phyloP scores from a whole-genome alignment of 78 protist species.

The Carpediemonas membranifera region DNA sequence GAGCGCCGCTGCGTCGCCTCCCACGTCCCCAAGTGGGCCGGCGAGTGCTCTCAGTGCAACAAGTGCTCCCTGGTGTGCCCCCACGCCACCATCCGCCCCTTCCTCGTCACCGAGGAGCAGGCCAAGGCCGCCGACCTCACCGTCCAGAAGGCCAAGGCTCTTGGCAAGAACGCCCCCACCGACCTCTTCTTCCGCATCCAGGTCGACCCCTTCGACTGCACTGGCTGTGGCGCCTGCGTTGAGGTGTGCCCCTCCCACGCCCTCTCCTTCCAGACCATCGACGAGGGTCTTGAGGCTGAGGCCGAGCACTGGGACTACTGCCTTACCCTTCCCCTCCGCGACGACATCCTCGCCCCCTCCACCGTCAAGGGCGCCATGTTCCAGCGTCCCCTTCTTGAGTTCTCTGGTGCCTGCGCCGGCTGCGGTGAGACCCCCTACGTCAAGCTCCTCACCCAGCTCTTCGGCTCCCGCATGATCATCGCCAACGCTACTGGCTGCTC shows the following conservation, averaged over 20 bases:
- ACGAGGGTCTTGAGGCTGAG: not conserved
- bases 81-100: constrained; percentile 61
- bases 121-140: constrained; percentile 8
- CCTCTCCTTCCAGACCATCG: constrained; percentile 37
- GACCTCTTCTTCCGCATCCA: constrained; percentile 37
- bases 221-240: constrained; percentile 53
- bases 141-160: constrained; percentile 2
- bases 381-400: constrained; percentile 44
- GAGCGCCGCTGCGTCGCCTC: constrained; percentile 41
- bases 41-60: constrained; percentile 53
- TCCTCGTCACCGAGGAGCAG: constrained; percentile 17
- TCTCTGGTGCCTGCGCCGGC: constrained; percentile 21
- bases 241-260: constrained; percentile 28
- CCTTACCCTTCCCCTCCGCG: constrained; percentile 21
- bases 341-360: constrained; percentile 15
- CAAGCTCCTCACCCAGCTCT: too few species aligned
- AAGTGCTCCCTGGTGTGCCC: constrained; percentile 52
- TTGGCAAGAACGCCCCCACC: not conserved
- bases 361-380: constrained; percentile 47
- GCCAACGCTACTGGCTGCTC: constrained; percentile 33
- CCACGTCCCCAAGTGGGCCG: constrained; percentile 33
- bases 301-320: constrained; percentile 39
- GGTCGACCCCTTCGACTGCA: constrained; percentile 52
- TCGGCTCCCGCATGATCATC: not conserved
- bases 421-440: constrained; percentile 16